Percentiles rank a stretch among this genome's conserved stretches.
These are phyloP conservation scores for Bruguiera parviflora DNA, from an alignment of 345 rosid genomes.

Conservation along the genomic window DNA sequence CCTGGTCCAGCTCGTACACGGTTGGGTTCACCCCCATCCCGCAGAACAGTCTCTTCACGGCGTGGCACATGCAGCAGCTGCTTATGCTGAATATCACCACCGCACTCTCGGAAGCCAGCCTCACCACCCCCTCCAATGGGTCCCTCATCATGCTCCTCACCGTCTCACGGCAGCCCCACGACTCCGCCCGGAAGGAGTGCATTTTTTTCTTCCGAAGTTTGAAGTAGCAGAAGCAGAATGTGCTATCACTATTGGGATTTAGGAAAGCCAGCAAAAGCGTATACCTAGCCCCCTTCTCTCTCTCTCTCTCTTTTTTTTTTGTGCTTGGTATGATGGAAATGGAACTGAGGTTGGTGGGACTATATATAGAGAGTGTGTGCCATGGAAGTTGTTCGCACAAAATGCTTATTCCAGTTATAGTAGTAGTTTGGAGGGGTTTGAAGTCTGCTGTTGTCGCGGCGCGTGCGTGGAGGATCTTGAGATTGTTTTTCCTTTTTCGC, in stretches of 20 bases:
- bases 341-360: not conserved
- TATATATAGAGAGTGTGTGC: not conserved
- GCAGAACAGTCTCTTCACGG: constrained; percentile 60
- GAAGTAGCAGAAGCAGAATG: not conserved
- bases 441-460: constrained; percentile 49
- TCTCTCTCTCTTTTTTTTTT: accelerated
- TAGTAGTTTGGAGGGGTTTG: constrained; percentile 1
- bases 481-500: constrained; percentile 1
- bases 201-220: not conserved
- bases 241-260: not conserved
- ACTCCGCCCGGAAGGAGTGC: constrained; percentile 15
- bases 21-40: constrained; percentile 73
- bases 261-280: not conserved
- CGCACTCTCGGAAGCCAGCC: constrained; percentile 58
- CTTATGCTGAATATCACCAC: constrained; percentile 65
- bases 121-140: constrained; percentile 43
- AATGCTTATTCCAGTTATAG: not conserved
- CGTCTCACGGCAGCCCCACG: constrained; percentile 23
- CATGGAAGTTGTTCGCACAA: not conserved
- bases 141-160: constrained; percentile 27
- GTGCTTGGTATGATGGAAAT: no score
- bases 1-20: constrained; percentile 55
- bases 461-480: constrained; percentile 32
- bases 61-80: constrained; percentile 71
- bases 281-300: no score